Base-by-base conservation (phyloP, 768 basidiomycete species). In the Amanita phalloides region DNA sequence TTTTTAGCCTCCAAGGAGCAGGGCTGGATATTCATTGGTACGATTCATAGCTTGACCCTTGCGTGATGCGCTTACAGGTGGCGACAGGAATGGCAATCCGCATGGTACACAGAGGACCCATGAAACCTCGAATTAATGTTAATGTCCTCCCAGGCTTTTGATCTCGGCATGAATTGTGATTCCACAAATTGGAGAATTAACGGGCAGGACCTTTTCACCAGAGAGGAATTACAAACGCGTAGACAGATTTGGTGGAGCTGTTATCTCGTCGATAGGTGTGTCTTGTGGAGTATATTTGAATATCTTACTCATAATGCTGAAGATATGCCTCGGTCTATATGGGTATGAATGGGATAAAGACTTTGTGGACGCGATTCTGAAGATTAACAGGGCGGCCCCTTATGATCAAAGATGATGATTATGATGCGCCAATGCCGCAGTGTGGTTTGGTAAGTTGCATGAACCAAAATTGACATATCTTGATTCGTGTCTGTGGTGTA, bases 211-310 rank as follows among this genome's bases (percentile, higher is more conserved):
- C 63, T 90, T 33, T 87, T 90, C 57, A 76, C 77, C 7, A 61
- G 67, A 11, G 73, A 79, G 58, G 88, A 90, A 63, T 80, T 76
- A 26, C 84, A 88, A 62, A 77, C 73, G 4, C 74, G 87, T 55
- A 77, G 79, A 46, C 84, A 86, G 56, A 83, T 88, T 39, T 90
- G 87, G 87, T 88, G 85, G 84, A 72, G 75, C 13, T 89, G 86
- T 60, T 76, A 77, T 58, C 67, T 82, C 39, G 77, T 79, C 39
- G 86, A 90, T 58, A 77, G 83, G 85, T 86, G 56, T 30, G 75
- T 51, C 21, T 32, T 55, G 33, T 36, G 46, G 11, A 44, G 11
- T 3, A 39, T 36, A 13, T 6, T 20, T 38, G 10, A 21, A 28
- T 28, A 7, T 14, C 17, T n/a, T 6, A 2, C 38, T 49, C 17